Percentiles rank a stretch among this genome's conserved stretches.
phyloP scores from a whole-genome alignment of 1,284 basidiomycete genomes.

The Boletus semigastroideus region DNA sequence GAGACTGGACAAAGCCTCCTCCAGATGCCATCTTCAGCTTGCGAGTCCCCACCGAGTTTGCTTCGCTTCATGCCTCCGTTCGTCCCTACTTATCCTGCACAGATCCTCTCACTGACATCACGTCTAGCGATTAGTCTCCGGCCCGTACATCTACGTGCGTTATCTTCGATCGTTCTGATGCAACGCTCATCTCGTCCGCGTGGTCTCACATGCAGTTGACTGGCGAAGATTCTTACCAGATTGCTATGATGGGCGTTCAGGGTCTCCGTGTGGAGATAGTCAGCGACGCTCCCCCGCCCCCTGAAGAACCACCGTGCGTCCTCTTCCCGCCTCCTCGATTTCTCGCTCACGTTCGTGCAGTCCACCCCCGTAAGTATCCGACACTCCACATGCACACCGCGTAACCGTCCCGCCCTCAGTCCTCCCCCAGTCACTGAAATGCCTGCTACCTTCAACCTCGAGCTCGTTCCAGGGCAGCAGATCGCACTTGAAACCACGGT shows the following conservation, averaged over 20 bases:
- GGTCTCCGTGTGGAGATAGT: conserved; percentile 80
- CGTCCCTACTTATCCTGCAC: conserved; percentile 25
- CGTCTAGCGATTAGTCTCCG: conserved; percentile 66
- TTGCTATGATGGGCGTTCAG: conserved; percentile 73
- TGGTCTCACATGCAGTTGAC: conserved; percentile 52
- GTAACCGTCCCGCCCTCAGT: conserved; percentile 37
- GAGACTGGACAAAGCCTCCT: conserved; percentile 80
- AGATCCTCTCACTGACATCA: conserved; percentile 15
- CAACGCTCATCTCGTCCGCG: conserved; percentile 23
- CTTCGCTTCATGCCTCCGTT: conserved; percentile 76
- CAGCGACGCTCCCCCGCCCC: conserved; percentile 75
- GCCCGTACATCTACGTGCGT: conserved; percentile 75
- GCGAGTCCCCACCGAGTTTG: conserved; percentile 79
- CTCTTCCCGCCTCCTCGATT: conserved; percentile 4
- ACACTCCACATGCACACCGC: background rate
- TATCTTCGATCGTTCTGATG: conserved; percentile 10
- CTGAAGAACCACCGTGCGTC: conserved; percentile 76
- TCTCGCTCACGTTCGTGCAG: conserved; percentile 34
- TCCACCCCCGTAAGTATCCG: conserved; percentile 64
- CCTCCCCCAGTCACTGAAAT: conserved; percentile 83
- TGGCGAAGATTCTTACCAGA: conserved; percentile 80
- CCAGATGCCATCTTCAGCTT: conserved; percentile 70
- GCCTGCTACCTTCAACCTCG: conserved; percentile 78
- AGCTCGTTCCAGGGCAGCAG: conserved; percentile 69
- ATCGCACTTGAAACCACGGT: conserved; percentile 75